phyloP scores from a whole-genome alignment of 768 basidiomycete genomes.

The Suillus discolor region DNA sequence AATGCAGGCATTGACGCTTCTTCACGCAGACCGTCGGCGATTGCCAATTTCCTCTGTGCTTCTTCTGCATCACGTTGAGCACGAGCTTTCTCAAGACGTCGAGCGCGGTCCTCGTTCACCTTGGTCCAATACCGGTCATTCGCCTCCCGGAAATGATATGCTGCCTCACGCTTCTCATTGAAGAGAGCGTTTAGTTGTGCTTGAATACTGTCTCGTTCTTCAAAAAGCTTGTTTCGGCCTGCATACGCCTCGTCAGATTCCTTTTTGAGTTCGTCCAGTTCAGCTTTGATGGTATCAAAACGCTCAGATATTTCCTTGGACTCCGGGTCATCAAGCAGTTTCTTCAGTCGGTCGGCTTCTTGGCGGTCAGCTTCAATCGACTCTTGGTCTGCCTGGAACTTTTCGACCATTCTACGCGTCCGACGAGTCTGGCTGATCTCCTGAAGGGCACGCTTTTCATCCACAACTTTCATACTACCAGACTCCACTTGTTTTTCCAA shows the following conservation, averaged over 20 bases:
- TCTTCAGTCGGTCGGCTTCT: slow-evolving; percentile 75
- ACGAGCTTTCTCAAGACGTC: slow-evolving; percentile 76
- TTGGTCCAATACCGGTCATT: slow-evolving; percentile 84
- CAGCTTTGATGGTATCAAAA: slow-evolving; percentile 79
- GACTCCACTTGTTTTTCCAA: slow-evolving; percentile 92
- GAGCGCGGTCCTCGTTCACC: slow-evolving; percentile 85
- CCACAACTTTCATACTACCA: slow-evolving; percentile 87
- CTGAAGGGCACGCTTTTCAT: slow-evolving; percentile 93
- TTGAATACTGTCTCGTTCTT: slow-evolving; percentile 80
- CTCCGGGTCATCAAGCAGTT: slow-evolving; percentile 90
- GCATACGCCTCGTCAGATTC: slow-evolving; percentile 86
- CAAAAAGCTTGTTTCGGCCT: slow-evolving; percentile 78
- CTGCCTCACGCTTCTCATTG: slow-evolving; percentile 75
- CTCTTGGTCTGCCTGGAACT: slow-evolving; percentile 78
- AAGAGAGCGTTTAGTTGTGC: slow-evolving; percentile 70
- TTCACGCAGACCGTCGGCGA: slow-evolving; percentile 79
- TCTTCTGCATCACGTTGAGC: slow-evolving; percentile 79
- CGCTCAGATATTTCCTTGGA: slow-evolving; percentile 77
- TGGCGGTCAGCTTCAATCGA: slow-evolving; percentile 79
- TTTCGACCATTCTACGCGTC: slow-evolving; percentile 72
- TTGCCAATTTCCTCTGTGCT: slow-evolving; percentile 76
- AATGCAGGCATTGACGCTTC: slow-evolving; percentile 91
- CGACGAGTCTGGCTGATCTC: slow-evolving; percentile 82
- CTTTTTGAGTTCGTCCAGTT: slow-evolving; percentile 86
- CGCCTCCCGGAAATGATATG: slow-evolving; percentile 72